Evolutionary conservation across 2,329 filamentous ascomycete genomes (phyloP).

Genomic region (Aspergillus hiratsukae): DNA sequence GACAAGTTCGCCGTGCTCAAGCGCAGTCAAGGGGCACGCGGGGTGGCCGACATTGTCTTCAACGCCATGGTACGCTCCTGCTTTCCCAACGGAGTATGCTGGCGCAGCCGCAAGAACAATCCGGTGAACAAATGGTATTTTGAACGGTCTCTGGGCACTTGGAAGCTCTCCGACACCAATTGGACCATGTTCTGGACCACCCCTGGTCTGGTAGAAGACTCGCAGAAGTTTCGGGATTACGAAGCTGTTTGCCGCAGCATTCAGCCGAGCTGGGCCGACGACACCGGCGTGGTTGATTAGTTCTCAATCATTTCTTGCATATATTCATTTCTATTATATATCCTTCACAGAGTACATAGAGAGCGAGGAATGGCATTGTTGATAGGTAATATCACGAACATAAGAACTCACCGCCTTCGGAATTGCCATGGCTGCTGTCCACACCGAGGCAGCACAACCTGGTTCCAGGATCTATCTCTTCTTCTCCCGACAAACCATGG

Average conservation of each 20-base stretch:
- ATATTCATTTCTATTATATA: neutral
- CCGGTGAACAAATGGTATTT: slow-evolving; percentile 99
- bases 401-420: slow-evolving; percentile 9
- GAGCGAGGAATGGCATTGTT: neutral
- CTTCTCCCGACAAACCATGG: slow-evolving; percentile 1
- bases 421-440: neutral
- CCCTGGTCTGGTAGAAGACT: slow-evolving; percentile 53
- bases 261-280: slow-evolving; percentile 46
- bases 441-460: neutral
- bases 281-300: slow-evolving; percentile 52
- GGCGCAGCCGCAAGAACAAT: slow-evolving; percentile 84
- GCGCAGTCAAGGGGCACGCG: slow-evolving; percentile 80
- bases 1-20: slow-evolving; percentile 96
- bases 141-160: slow-evolving; percentile 77
- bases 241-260: slow-evolving; percentile 67
- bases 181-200: slow-evolving; percentile 99
- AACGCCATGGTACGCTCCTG: slow-evolving; percentile 89
- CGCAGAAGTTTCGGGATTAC: slow-evolving; percentile 61
- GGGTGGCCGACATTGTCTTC: slow-evolving; percentile 93
- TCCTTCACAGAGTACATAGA: slow-evolving; percentile 4
- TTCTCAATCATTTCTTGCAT: neutral
- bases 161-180: slow-evolving; percentile 73
- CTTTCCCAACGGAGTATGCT: slow-evolving; percentile 84
- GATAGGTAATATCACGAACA: neutral
- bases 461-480: neutral